Conservation (phyloP, 805 yeast genomes). For the Wickerhamomyces ciferrii region DNA sequence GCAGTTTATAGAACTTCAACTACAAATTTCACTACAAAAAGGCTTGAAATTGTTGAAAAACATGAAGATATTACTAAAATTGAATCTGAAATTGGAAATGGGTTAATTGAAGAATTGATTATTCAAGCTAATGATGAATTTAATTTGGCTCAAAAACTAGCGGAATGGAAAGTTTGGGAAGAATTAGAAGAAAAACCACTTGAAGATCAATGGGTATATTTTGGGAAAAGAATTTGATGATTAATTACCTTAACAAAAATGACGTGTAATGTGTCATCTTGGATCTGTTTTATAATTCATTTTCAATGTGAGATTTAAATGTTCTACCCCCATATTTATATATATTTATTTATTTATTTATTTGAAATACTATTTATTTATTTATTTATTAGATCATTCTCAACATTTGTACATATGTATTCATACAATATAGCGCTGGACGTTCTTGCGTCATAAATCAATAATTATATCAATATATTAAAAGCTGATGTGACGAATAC, state of each 20-base stretch:
- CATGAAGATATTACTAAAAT: conserved; percentile 59
- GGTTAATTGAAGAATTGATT: conserved; percentile 77
- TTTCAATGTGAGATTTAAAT: too few species aligned
- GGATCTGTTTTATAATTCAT: too few species aligned
- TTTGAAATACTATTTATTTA: conserved; percentile 1
- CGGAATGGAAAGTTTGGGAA: conserved; percentile 73
- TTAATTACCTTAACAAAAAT: too few species aligned
- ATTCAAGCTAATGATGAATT: conserved; percentile 82
- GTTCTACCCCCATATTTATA: too few species aligned
- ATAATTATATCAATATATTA: too few species aligned
- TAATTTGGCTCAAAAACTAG: conserved; percentile 59
- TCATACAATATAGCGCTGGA: neutral
- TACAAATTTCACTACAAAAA: conserved; percentile 63
- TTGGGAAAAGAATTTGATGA: conserved; percentile 59
- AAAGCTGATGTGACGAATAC: too few species aligned
- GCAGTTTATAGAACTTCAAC: conserved; percentile 76
- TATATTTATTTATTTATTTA: conserved; percentile 1
- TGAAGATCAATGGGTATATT: conserved; percentile 81
- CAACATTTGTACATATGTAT: too few species aligned
- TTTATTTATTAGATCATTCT: neutral
- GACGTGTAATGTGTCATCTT: too few species aligned
- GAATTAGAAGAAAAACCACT: conserved; percentile 74
- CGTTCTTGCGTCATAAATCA: too few species aligned
- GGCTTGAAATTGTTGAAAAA: conserved; percentile 60
- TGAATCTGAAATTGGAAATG: conserved; percentile 73